Base-by-base conservation (phyloP, 2,329 filamentous ascomycete genomes). In the Cryphonectria naterciae region DNA sequence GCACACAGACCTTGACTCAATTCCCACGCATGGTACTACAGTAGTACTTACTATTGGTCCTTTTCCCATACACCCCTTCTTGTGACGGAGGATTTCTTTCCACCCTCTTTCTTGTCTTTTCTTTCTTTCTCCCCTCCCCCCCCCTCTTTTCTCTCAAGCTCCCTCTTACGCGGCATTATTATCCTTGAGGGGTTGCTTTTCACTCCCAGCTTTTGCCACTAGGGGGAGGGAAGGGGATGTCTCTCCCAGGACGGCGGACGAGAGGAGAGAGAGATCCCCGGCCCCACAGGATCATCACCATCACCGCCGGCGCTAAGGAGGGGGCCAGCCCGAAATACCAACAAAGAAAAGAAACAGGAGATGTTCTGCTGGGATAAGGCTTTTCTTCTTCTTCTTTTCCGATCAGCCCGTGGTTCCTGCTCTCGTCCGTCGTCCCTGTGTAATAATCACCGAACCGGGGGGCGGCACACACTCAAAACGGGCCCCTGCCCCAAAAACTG, bases 391-490 rank as follows among this genome's bases (percentile, higher is more conserved):
- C 13, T 32, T 10, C 13, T 22, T 60, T 17, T 32, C 28, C 10
- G 58, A 22, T 39, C 58, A 61, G 35, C 58, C 28, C 28, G 28
- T 49, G 46, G 19, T 11, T 61, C 35, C 35, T 39, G 58, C 35
- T 46, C 13, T 19, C 46, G 46, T 39, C 58, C 46, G 46, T 39
- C 58, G 58, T 61, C 19, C 17, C 35, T 15, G 13, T 61, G 58
- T 61, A 39, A 61, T 61, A 39, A 61, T 61, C 58, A 61, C 58
- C 58, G 58, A 61, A 15, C 25, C 6, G n/a, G n/a, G 54, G n/a
- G 28, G 15, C 25, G 54, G 25, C 10, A 15, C 54, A 61, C 58
- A 61, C 58, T 22, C 17, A 61, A 61, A 61, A 39, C 35, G 35
- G 35, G 2, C 58, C 58, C 58, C 22, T 61, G 58, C 58, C 28